These are phyloP conservation scores for Arachis stenosperma DNA, from an alignment of 306 rosid species.

Conservation along the genomic window DNA sequence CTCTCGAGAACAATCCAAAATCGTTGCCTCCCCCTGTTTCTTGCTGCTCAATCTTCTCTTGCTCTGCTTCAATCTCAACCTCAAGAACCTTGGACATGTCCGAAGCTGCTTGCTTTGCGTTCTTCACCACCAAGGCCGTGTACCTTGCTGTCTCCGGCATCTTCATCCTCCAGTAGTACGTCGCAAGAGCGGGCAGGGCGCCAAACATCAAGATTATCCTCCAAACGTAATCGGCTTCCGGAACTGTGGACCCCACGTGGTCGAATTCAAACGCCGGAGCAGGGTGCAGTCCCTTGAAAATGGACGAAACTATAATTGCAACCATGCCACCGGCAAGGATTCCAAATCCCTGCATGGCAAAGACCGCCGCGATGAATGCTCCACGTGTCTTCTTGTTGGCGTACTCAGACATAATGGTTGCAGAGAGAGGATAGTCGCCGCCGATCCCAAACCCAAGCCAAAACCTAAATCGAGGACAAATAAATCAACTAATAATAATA, in stretches of 20 bases:
- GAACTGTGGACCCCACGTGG: conserved; percentile 57
- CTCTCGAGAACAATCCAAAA: conserved; percentile 64
- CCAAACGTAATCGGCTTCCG: conserved; percentile 84
- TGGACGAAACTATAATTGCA: conserved; percentile 67
- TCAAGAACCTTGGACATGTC: conserved; percentile 83
- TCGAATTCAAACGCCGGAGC: conserved; percentile 51
- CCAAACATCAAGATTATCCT: conserved; percentile 81
- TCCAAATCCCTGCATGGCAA: conserved; percentile 96
- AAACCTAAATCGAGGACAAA: conserved; percentile 41
- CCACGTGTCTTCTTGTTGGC: conserved; percentile 88
- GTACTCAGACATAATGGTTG: conserved; percentile 94
- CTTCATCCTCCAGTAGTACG: conserved; percentile 82
- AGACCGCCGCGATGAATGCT: conserved; percentile 88
- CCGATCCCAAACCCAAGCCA: conserved; percentile 96
- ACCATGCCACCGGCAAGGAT: conserved; percentile 78
- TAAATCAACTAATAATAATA: too few relatives aligned
- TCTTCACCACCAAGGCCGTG: conserved; percentile 88
- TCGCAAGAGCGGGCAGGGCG: conserved; percentile 74
- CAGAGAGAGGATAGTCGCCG: conserved; percentile 95
- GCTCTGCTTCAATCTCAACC: conserved; percentile 62
- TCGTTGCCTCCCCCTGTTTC: conserved; percentile 40
- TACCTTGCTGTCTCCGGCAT: conserved; percentile 96
- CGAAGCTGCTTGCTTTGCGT: conserved; percentile 67
- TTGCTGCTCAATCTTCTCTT: conserved; percentile 39
- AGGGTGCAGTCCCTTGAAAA: conserved; percentile 56